Conservation (phyloP, 2,329 filamentous ascomycete genomes). For the Metarhizium humberi region DNA sequence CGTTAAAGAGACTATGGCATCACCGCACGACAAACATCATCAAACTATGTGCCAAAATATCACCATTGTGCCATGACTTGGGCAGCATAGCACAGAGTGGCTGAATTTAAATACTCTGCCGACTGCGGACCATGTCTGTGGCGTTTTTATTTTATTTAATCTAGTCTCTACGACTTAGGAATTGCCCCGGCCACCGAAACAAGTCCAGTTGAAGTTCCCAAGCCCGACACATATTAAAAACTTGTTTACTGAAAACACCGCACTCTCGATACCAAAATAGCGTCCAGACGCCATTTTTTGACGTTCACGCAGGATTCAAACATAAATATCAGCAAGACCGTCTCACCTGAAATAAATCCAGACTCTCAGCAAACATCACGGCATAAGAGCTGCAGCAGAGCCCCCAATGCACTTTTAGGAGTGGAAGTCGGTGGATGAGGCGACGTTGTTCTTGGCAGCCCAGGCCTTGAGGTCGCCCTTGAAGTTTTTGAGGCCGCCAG, state of each 20-base stretch:
- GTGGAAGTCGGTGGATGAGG: conserved; percentile 20
- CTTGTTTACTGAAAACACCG: not conserved
- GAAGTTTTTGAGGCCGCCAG: conserved; percentile 44
- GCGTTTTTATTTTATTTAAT: not conserved
- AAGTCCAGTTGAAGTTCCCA: not conserved
- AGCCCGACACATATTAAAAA: not conserved
- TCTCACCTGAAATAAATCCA: not conserved
- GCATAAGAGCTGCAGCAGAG: not conserved
- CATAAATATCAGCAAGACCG: not conserved
- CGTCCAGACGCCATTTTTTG: too few species aligned
- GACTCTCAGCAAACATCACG: not conserved
- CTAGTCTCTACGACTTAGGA: not conserved
- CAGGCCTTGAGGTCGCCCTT: conserved; percentile 24
- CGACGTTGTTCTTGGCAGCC: conserved; percentile 27
- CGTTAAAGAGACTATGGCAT: not conserved
- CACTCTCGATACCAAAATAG: too few species aligned
- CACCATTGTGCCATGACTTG: not conserved
- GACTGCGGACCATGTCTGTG: not conserved
- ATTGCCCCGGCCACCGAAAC: not conserved
- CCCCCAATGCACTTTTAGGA: not conserved
- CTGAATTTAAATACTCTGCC: not conserved
- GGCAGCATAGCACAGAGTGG: not conserved
- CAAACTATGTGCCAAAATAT: not conserved
- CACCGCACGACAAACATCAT: not conserved
- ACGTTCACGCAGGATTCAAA: too few species aligned